Base-by-base conservation (phyloP, 345 rosid species). In the Barbarea vulgaris region DNA sequence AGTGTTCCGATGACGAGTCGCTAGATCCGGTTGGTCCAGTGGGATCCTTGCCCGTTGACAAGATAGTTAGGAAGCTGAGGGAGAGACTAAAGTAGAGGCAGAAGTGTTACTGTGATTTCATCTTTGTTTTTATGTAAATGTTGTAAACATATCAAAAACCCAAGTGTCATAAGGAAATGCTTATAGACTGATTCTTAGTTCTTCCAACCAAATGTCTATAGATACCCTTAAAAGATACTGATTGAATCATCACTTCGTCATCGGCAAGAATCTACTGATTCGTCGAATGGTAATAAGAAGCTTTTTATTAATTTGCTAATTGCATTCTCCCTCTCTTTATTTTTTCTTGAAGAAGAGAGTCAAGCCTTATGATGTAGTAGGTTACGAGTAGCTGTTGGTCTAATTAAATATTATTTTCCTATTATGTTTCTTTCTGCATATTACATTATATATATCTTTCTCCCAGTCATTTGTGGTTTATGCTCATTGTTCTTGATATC, bases 31-130 rank as follows among this genome's bases (percentile, higher is more conserved):
- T 72, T 2, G 64, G 73, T 58, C 68, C 51, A 15, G 72, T 59
- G 7, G 96, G 92, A 22, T 84, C 90, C 42, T 81, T 90, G 41
- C 89, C 95, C 6, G 80, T 94, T 33, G 96, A 94, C 78, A 74
- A 10, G 50, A 80, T 91, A 70, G 87, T 83, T 3, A 79, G 82
- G 59, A 85, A 76, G 82, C 79, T 86, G 11, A 37, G 77, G 55
- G 63, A 36, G 67, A 67, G 72, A 39, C 72, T 50, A 48, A 77
- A 33, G 41, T 77, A 77, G 68, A 44, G 9, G 37, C 34, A 9
- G 13, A 39, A 42, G 18, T 60, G 55, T 9, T 41, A 36, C 28
- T 69, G 39, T 54, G 33, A 24, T 62, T 17, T 37, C 39, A 53
- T 42, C 22, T 19, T 36, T 75, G 41, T 59, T 15, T 21, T 37